Conservation (phyloP, 148 eudicot genomes). For the Rhododendron henanense region DNA sequence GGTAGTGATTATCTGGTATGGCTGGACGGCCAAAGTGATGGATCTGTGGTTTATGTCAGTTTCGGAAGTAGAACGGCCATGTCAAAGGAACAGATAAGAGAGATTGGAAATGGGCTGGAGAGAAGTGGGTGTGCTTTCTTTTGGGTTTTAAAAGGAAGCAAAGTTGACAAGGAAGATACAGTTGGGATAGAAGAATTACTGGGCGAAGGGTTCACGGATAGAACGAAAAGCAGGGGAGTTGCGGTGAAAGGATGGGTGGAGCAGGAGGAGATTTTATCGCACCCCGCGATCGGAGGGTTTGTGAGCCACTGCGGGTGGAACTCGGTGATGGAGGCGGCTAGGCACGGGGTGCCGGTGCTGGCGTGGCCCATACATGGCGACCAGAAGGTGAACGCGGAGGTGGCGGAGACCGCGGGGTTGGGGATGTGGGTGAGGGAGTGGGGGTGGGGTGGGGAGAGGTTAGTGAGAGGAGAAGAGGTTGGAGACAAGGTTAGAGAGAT, state of each 20-base stretch:
- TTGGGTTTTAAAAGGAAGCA: constrained; percentile 46
- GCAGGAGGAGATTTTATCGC: constrained; percentile 39
- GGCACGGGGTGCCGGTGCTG: constrained; percentile 32
- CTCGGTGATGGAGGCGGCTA: constrained; percentile 47
- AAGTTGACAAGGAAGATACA: constrained; percentile 39
- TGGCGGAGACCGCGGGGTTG: constrained; percentile 41
- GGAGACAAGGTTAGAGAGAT: constrained; percentile 35
- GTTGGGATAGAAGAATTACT: constrained; percentile 17
- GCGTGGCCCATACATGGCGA: constrained; percentile 60
- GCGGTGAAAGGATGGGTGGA: constrained; percentile 36
- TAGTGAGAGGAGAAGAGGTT: constrained; percentile 37
- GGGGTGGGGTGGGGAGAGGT: constrained; percentile 39
- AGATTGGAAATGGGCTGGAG: constrained; percentile 37
- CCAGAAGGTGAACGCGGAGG: constrained; percentile 53
- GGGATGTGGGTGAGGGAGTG: constrained; percentile 45
- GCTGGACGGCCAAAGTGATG: constrained; percentile 31
- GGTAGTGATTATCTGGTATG: constrained; percentile 10
- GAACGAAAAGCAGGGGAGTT: constrained; percentile 23
- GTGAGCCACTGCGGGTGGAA: constrained; percentile 66
- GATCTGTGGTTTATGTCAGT: constrained; percentile 33
- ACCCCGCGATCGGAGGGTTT: constrained; percentile 42
- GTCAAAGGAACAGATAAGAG: constrained; percentile 33
- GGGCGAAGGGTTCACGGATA: constrained; percentile 27
- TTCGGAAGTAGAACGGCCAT: constrained; percentile 50
- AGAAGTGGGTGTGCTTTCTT: constrained; percentile 29